A percentile compares a stretch with the other conserved stretches of the same genome.
These are phyloP conservation scores for Suhomyces kilbournensis DNA, from an alignment of 805 yeast genomes.

Conservation along the genomic window DNA sequence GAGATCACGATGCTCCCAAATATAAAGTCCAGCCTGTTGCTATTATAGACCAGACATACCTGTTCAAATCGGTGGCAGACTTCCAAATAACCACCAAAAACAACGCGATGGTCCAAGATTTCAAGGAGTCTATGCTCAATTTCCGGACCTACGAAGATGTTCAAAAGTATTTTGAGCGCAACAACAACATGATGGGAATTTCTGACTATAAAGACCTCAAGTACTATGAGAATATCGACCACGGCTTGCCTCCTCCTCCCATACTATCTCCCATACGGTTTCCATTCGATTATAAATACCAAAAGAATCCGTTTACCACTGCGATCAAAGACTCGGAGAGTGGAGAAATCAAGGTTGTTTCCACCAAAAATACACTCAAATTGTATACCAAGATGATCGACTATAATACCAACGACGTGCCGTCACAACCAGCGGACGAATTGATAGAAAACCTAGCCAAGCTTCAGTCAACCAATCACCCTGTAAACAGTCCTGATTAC, in stretches of 20 bases:
- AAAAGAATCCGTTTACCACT: slow-evolving; percentile 60
- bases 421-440: slow-evolving; percentile 48
- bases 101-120: slow-evolving; percentile 37
- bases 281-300: slow-evolving; percentile 76
- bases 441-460: slow-evolving; percentile 34
- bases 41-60: slow-evolving; percentile 62
- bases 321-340: slow-evolving; percentile 52
- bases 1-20: slow-evolving; percentile 17
- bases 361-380: slow-evolving; percentile 44
- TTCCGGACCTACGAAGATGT: slow-evolving; percentile 23
- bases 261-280: slow-evolving; percentile 70
- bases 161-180: slow-evolving; percentile 20
- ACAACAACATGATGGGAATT: slow-evolving; percentile 22
- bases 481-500: slow-evolving; percentile 26
- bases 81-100: slow-evolving; percentile 70
- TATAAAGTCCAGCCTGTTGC: slow-evolving; percentile 59
- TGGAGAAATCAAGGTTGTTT: slow-evolving; percentile 54
- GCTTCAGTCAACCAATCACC: slow-evolving; percentile 34
- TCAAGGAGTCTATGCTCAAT: slow-evolving; percentile 23
- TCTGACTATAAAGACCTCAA: slow-evolving; percentile 25
- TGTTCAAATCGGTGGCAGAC: slow-evolving; percentile 84
- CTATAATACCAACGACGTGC: slow-evolving; percentile 44
- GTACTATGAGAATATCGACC: slow-evolving; percentile 34
- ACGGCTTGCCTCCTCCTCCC: slow-evolving; percentile 83
- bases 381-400: slow-evolving; percentile 53